phyloP scores from a whole-genome alignment of 352 stramenopile genomes.

The Globisporangium paddicum region DNA sequence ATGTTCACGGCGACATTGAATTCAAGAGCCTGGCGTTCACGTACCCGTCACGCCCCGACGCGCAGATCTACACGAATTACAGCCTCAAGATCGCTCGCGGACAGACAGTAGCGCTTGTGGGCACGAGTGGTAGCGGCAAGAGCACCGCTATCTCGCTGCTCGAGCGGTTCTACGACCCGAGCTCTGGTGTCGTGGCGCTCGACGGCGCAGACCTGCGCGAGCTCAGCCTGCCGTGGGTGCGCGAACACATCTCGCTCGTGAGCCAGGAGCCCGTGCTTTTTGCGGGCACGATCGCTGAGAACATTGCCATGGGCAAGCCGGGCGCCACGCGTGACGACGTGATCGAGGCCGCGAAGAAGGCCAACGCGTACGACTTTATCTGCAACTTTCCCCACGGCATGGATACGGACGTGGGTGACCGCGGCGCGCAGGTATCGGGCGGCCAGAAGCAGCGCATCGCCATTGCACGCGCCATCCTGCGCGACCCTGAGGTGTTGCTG shows the following conservation, averaged over 20 bases:
- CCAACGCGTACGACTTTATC: constrained; percentile 45
- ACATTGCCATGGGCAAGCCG: constrained; percentile 30
- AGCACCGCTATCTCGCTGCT: constrained; percentile 51
- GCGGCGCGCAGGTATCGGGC: constrained; percentile 89
- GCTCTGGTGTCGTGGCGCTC: constrained; percentile 28
- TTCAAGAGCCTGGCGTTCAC: constrained; percentile 74
- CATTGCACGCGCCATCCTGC: constrained; percentile 38
- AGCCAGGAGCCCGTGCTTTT: constrained; percentile 60
- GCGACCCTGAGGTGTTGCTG: constrained; percentile 38
- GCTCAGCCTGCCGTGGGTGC: constrained; percentile 64
- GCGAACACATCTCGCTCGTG: constrained; percentile 81
- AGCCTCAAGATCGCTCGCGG: constrained; percentile 31
- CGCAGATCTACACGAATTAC: constrained; percentile 32
- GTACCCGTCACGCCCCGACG: constrained; percentile 40
- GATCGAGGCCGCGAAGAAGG: constrained; percentile 34
- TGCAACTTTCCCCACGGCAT: constrained; percentile 76
- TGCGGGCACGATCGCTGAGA: constrained; percentile 8
- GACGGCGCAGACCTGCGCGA: constrained; percentile 51
- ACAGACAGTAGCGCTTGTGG: constrained; percentile 48
- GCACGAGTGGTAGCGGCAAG: constrained; percentile 47
- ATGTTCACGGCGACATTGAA: constrained; percentile 38
- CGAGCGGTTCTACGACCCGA: constrained; percentile 54
- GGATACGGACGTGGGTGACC: constrained; percentile 87
- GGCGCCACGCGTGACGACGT: constrained; percentile 21
- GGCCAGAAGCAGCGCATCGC: constrained; percentile 90